Evolutionary conservation across 805 yeast species (phyloP), one percentile per base, ranked within the genome.

Genomic region (Candida wancherniae): DNA sequence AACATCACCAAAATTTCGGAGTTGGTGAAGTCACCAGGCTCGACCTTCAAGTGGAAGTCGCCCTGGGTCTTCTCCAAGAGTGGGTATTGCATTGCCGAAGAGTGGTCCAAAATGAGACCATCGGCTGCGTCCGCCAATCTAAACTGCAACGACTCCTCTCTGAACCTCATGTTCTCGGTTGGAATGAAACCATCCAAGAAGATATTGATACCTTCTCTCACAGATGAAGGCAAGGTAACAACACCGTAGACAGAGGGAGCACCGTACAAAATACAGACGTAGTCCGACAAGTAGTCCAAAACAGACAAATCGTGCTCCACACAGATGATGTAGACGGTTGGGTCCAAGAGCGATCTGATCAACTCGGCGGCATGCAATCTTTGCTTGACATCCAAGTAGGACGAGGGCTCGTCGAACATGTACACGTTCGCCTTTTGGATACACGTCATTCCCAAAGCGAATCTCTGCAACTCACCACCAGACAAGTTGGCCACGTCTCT

Each of bases 221-320:
- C 99, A 4, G 95, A 84, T 0, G 95, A 66, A 32, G 99, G 99
- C 59, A 92, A 71, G 15, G 97, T 86, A 29, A 92, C 99, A 43
- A 92, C 97, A 72, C 99, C 99, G 58, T 92, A 92, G 25, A 92
- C 96, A 6, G 97, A 90, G 31, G 99, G 96, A 30, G 86, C 94
- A 71, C 99, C 99, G 58, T 92, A 92, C 36, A 92, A 66, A 50
- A 92, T 92, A 76, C 98, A 92, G 36, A 92, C 87, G 48, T 81
- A 92, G 67, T 92, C 99, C 10, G 97, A 90, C 49, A 92, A 72
- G 61, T 92, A 92, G 70, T 92, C 99, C 63, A 92, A 71, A 16
- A 92, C 98, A 4, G 97, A 88, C 65, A 92, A 73, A 75, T 92
- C 99, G 71, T 92, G 99, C 73, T 92, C 99, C 40, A 92, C 99